Evolutionary conservation across 805 yeast species (phyloP).

Genomic region (Saturnispora mendoncae): DNA sequence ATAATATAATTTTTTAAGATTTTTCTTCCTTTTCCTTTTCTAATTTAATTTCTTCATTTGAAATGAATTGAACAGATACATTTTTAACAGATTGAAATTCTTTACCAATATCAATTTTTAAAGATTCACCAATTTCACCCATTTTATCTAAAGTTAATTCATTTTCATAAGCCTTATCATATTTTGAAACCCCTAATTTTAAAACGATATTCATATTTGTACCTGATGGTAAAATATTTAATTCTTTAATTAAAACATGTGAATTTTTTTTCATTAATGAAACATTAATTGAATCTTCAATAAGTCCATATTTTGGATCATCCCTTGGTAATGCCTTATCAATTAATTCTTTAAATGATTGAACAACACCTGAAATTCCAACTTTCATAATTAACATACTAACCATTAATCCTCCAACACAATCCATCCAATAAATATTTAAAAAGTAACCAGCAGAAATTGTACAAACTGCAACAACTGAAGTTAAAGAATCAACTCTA

Average conservation of each 20-base stretch:
- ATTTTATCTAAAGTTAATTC: constrained; percentile 27
- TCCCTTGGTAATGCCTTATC: constrained; percentile 56
- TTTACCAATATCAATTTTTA: constrained; percentile 25
- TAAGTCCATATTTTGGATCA: constrained; percentile 39
- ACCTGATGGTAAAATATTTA: constrained; percentile 45
- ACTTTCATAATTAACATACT: constrained; percentile 76
- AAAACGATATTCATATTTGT: constrained; percentile 39
- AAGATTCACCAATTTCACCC: constrained; percentile 23
- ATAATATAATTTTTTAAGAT: too few species aligned
- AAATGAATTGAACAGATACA: constrained; percentile 27
- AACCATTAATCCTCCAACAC: constrained; percentile 85
- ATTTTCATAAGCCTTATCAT: constrained; percentile 25
- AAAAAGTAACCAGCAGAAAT: constrained; percentile 78
- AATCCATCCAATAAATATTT: constrained; percentile 76
- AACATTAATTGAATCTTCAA: constrained; percentile 31
- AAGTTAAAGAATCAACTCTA: constrained; percentile 86
- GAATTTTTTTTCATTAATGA: constrained; percentile 27
- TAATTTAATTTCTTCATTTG: constrained; percentile 10
- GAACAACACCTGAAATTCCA: constrained; percentile 65
- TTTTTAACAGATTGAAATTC: constrained; percentile 30
- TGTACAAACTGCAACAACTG: constrained; percentile 81
- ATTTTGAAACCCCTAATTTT: constrained; percentile 25
- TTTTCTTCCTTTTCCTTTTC: background rate
- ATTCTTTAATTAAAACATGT: constrained; percentile 28
- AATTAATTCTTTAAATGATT: constrained; percentile 65